These are phyloP conservation scores for Fusarium robinianum DNA, from an alignment of 2,329 filamentous ascomycete species.

Conservation along the genomic window DNA sequence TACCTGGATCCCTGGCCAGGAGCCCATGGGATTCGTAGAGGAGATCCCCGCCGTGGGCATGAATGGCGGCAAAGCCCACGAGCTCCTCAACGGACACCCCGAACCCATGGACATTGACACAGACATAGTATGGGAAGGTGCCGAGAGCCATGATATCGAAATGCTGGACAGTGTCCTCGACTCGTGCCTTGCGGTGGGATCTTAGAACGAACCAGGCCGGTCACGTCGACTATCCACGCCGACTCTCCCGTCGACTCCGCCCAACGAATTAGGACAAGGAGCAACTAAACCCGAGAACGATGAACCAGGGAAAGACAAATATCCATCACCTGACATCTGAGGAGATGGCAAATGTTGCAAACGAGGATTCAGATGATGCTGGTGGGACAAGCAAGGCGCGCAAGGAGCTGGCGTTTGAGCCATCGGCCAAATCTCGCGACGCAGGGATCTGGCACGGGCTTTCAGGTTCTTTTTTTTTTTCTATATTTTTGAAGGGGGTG, in stretches of 20 bases:
- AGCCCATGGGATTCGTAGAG: slow-evolving; percentile 33
- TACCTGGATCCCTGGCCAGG: slow-evolving; percentile 52
- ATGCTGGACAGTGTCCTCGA: slow-evolving; percentile 62
- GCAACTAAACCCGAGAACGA: too few relatives aligned
- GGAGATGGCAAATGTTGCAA: not conserved
- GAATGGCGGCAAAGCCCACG: slow-evolving; percentile 44
- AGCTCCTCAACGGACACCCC: slow-evolving; percentile 53
- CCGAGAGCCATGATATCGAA: slow-evolving; percentile 54
- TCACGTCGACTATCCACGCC: not conserved
- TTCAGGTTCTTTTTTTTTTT: too few relatives aligned
- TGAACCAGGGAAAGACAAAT: too few relatives aligned
- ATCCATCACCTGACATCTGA: too few relatives aligned
- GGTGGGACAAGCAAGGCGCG: slow-evolving; percentile 27
- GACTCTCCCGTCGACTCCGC: too few relatives aligned
- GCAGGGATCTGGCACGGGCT: slow-evolving; percentile 17
- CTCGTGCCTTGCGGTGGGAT: slow-evolving; percentile 56
- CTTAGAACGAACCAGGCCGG: slow-evolving; percentile 23
- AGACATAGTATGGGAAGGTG: slow-evolving; percentile 67
- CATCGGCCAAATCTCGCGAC: slow-evolving; percentile 15
- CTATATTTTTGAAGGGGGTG: too few relatives aligned
- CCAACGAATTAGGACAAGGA: too few relatives aligned
- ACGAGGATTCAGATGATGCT: not conserved
- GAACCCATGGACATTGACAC: slow-evolving; percentile 65
- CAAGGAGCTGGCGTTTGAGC: slow-evolving; percentile 35
- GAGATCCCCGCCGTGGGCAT: slow-evolving; percentile 39